These are phyloP conservation scores for Quercus suber DNA, from an alignment of 306 rosid genomes.

Conservation along the genomic window DNA sequence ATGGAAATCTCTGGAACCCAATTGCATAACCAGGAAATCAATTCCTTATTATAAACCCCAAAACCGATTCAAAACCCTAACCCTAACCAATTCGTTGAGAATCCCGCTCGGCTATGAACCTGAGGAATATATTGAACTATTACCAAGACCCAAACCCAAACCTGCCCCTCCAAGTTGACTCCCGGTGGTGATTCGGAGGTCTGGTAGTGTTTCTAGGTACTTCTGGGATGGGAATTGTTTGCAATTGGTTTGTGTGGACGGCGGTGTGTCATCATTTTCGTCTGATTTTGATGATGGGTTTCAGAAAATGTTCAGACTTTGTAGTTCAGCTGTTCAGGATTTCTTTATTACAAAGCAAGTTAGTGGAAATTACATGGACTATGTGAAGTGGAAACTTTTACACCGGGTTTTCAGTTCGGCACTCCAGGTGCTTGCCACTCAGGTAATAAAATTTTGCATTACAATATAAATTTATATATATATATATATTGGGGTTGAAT, in stretches of 20 bases:
- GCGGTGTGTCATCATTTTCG: slow-evolving; percentile 22
- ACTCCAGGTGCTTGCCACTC: slow-evolving; percentile 89
- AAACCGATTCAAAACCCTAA: slow-evolving; percentile 20
- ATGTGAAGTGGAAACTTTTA: slow-evolving; percentile 82
- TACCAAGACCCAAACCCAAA: neutral
- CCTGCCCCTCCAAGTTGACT: slow-evolving; percentile 32
- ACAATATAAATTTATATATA: neutral
- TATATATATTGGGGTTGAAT: too few relatives aligned
- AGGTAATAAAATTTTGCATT: slow-evolving; percentile 36
- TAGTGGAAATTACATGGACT: slow-evolving; percentile 47
- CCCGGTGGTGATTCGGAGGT: slow-evolving; percentile 56
- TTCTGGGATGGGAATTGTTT: slow-evolving; percentile 60
- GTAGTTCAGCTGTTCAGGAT: slow-evolving; percentile 38
- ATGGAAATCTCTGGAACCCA: slow-evolving; percentile 42
- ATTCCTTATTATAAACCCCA: slow-evolving; percentile 16
- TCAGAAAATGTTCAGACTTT: slow-evolving; percentile 24
- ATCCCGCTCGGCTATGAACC: slow-evolving; percentile 48
- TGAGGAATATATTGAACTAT: slow-evolving; percentile 38
- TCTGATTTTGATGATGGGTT: slow-evolving; percentile 37
- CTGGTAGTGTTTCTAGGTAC: slow-evolving; percentile 67
- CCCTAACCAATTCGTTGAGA: slow-evolving; percentile 35
- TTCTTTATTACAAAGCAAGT: slow-evolving; percentile 72
- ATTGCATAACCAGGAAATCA: slow-evolving; percentile 9
- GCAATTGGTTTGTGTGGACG: slow-evolving; percentile 58
- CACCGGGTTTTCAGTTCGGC: slow-evolving; percentile 94